A percentile compares a stretch with the other conserved stretches of the same genome.
Evolutionary conservation across 768 basidiomycete species (phyloP).

Genomic region (Lentinula guzmanii): DNA sequence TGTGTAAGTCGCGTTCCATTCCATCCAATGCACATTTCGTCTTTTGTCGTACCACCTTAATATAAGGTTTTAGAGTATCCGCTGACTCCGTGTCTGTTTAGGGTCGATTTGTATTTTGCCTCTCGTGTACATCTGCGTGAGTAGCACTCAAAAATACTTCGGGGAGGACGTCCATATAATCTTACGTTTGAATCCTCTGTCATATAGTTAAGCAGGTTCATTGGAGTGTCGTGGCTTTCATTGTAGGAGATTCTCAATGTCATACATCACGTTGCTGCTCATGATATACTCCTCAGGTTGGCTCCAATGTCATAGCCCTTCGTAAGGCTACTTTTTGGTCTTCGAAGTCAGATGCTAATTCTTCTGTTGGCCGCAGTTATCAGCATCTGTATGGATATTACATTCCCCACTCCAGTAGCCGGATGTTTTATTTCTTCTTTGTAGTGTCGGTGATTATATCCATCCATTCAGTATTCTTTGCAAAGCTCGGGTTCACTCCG

Average conservation of each 20-base stretch:
- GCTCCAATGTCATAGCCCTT: background rate
- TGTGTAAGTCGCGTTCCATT: background rate
- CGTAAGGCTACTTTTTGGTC: background rate
- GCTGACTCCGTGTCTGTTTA: background rate
- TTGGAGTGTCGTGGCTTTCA: background rate
- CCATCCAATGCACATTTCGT: background rate
- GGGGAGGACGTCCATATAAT: background rate
- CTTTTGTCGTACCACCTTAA: background rate
- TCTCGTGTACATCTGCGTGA: conserved; percentile 3
- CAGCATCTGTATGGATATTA: background rate
- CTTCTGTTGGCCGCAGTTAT: background rate
- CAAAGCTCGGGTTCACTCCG: background rate
- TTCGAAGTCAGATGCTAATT: background rate
- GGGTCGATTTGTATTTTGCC: conserved; percentile 4
- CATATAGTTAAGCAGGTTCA: conserved; percentile 2
- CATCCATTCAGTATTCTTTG: background rate
- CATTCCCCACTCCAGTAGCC: background rate
- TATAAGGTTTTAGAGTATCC: background rate
- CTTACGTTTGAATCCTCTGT: no score
- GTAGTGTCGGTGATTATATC: background rate
- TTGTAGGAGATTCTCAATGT: background rate
- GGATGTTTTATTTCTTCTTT: background rate
- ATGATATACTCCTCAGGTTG: background rate
- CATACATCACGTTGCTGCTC: background rate
- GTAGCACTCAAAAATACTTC: background rate